These are phyloP conservation scores for Pyricularia sp. DNA, from an alignment of 2,329 filamentous ascomycete genomes.

Conservation along the genomic window DNA sequence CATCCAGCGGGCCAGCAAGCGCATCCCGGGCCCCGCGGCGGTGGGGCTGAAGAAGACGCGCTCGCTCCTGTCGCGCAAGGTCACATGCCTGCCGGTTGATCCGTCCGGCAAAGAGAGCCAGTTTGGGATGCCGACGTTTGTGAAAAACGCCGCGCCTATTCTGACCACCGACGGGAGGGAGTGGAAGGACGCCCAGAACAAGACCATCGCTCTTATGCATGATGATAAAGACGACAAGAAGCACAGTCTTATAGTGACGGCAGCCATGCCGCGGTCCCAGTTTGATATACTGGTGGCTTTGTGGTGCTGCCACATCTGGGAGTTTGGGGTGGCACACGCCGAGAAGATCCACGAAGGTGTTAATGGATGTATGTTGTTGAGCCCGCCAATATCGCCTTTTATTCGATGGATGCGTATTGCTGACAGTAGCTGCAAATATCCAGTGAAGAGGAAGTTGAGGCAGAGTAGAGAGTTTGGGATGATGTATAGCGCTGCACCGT, in stretches of 20 bases:
- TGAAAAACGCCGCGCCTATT: background rate
- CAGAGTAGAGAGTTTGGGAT: background rate
- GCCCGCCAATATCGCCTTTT: too few species aligned
- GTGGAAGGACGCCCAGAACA: background rate
- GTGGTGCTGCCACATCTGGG: conserved; percentile 1
- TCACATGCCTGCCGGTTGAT: background rate
- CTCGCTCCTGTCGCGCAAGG: background rate
- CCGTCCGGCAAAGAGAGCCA: background rate
- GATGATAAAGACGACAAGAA: background rate
- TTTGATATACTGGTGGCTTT: background rate
- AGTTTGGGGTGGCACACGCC: background rate
- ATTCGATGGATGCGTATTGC: too few species aligned
- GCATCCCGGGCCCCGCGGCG: background rate
- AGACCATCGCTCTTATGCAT: background rate
- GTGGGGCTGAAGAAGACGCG: background rate
- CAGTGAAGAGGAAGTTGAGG: background rate
- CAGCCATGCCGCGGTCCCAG: background rate
- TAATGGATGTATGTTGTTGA: background rate
- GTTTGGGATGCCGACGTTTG: conserved; percentile 1
- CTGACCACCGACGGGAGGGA: background rate
- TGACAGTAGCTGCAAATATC: background rate
- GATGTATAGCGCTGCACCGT: background rate
- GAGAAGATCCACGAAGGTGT: background rate
- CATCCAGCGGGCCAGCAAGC: background rate
- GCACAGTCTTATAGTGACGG: background rate